These are phyloP conservation scores for Candida mesenterica DNA, from an alignment of 1,139 yeast genomes.

Conservation along the genomic window DNA sequence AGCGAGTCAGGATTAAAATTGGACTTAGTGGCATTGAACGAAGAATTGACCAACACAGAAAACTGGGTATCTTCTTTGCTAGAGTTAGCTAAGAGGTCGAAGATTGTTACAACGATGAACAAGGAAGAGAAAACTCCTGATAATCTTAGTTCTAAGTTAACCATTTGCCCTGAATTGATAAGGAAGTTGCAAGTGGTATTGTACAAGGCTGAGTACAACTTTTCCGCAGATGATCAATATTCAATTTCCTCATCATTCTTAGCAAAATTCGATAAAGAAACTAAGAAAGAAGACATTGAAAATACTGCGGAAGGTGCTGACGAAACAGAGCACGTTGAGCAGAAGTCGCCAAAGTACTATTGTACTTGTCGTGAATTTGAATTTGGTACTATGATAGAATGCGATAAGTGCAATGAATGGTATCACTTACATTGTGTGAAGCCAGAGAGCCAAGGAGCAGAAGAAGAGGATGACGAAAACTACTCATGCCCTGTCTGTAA, in stretches of 20 bases:
- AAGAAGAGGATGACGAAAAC: conserved; percentile 29
- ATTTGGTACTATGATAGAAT: conserved; percentile 73
- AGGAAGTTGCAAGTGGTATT: conserved; percentile 29
- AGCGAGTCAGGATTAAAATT: conserved; percentile 28
- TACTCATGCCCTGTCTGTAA: conserved; percentile 70
- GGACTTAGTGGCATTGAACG: conserved; percentile 18
- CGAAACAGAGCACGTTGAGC: conserved; percentile 13
- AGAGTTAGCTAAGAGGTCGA: conserved; percentile 33
- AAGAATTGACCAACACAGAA: conserved; percentile 28
- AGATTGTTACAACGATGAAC: conserved; percentile 25
- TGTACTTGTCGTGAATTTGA: conserved; percentile 74
- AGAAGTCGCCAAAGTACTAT: conserved; percentile 34
- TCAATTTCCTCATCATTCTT: conserved; percentile 28
- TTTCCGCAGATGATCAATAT: conserved; percentile 40
- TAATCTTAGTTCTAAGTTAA: conserved; percentile 17
- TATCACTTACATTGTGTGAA: conserved; percentile 70
- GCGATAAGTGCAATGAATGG: conserved; percentile 81
- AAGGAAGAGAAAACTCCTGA: conserved; percentile 17
- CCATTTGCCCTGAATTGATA: conserved; percentile 21
- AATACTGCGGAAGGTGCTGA: conserved; percentile 1
- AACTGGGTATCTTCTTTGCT: conserved; percentile 39
- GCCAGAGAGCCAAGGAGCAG: conserved; percentile 28
- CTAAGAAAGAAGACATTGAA: conserved; percentile 10
- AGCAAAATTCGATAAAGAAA: conserved; percentile 15
- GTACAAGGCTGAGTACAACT: conserved; percentile 35